Conservation (phyloP, 2,329 filamentous ascomycete genomes). For the Pyricularia sp. region DNA sequence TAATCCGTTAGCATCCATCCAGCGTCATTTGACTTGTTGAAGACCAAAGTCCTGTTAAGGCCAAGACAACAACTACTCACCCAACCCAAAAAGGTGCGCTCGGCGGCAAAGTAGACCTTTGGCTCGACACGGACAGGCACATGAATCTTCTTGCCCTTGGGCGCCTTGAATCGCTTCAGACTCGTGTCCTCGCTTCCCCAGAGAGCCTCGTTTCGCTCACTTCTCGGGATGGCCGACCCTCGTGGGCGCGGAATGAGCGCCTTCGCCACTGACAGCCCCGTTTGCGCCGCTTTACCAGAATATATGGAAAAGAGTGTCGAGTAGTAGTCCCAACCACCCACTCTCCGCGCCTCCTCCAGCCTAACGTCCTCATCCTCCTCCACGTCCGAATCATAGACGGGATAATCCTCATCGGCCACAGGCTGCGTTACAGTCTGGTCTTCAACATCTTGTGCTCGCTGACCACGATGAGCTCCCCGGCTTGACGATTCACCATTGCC, state of each 20-base stretch:
- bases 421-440: constrained; percentile 60
- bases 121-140: constrained; percentile 93
- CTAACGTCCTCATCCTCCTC: constrained; percentile 57
- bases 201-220: constrained; percentile 38
- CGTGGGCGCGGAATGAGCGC: constrained; percentile 42
- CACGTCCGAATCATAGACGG: constrained; percentile 82
- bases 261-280: constrained; percentile 29
- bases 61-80: constrained; percentile 29
- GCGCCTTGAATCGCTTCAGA: constrained; percentile 53
- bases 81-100: constrained; percentile 93
- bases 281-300: constrained; percentile 14
- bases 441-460: constrained; percentile 51
- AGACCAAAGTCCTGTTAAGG: background rate
- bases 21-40: background rate
- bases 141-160: constrained; percentile 81
- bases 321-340: constrained; percentile 67
- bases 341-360: constrained; percentile 62
- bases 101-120: constrained; percentile 93
- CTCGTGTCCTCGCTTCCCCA: constrained; percentile 43
- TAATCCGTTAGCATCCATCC: background rate
- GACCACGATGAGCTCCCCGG: constrained; percentile 24
- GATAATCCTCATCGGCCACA: constrained; percentile 55
- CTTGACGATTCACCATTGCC: constrained; percentile 23
- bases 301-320: constrained; percentile 41
- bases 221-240: constrained; percentile 41